phyloP scores from a whole-genome alignment of 352 stramenopile species.

The Pythium aphanidermatum region DNA sequence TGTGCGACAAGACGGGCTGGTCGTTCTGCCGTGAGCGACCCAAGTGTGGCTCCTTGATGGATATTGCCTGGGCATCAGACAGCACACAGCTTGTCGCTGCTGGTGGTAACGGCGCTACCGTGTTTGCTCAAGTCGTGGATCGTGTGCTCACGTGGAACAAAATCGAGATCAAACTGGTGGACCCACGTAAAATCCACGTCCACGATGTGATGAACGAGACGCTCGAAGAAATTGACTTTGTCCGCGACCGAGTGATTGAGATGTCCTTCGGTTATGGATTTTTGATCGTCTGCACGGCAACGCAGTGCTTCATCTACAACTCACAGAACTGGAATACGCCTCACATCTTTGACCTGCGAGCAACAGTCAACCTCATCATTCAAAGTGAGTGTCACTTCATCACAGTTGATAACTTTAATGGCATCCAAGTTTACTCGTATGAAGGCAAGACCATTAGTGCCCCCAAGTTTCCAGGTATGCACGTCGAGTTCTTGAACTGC shows the following conservation, averaged over 20 bases:
- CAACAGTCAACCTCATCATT: slow-evolving; percentile 82
- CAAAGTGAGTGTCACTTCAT: slow-evolving; percentile 88
- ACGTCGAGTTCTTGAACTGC: slow-evolving; percentile 83
- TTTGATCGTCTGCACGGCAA: slow-evolving; percentile 89
- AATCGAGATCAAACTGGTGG: slow-evolving; percentile 78
- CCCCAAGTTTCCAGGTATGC: slow-evolving; percentile 83
- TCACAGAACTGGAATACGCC: slow-evolving; percentile 90
- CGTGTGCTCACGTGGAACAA: slow-evolving; percentile 85
- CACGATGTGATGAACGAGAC: slow-evolving; percentile 88
- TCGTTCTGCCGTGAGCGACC: slow-evolving; percentile 83
- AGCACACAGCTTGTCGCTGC: slow-evolving; percentile 88
- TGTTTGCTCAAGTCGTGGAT: slow-evolving; percentile 89
- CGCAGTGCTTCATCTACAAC: slow-evolving; percentile 92
- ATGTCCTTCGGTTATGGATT: slow-evolving; percentile 90
- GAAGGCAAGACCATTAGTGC: slow-evolving; percentile 87
- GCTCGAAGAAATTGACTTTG: slow-evolving; percentile 90
- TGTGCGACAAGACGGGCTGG: slow-evolving; percentile 93
- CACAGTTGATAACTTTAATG: slow-evolving; percentile 85
- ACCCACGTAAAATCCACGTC: slow-evolving; percentile 85
- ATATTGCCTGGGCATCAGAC: slow-evolving; percentile 86
- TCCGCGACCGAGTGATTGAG: slow-evolving; percentile 88
- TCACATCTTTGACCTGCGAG: slow-evolving; percentile 89
- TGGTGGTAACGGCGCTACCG: slow-evolving; percentile 78
- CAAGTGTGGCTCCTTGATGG: slow-evolving; percentile 80
- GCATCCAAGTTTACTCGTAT: slow-evolving; percentile 90